Evolutionary conservation across 345 rosid species (phyloP).

Genomic region (Melaleuca alternifolia): DNA sequence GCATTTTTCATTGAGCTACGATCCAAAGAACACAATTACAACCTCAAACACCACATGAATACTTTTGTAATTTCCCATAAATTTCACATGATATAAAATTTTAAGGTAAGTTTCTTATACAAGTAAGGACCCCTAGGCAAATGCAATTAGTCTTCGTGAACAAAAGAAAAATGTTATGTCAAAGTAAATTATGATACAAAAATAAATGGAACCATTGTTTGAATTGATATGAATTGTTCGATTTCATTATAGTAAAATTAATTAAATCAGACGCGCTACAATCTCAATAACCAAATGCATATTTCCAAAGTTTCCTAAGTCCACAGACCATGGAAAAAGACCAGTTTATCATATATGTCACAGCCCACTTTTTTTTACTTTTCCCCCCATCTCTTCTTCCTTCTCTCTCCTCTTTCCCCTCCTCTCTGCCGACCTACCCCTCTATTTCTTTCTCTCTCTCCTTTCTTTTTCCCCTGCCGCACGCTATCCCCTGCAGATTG

Average conservation of each 20-base stretch:
- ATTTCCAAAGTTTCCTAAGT: neutral
- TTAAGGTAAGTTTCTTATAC: neutral
- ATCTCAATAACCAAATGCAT: neutral
- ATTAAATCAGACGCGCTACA: neutral
- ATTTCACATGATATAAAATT: neutral
- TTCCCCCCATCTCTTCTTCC: no score
- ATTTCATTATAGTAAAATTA: no score
- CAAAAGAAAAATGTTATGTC: neutral
- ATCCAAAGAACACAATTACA: neutral
- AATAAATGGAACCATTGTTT: neutral
- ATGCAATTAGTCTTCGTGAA: neutral
- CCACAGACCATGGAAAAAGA: no score
- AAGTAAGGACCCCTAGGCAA: neutral
- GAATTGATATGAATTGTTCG: neutral
- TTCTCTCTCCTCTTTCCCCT: no score
- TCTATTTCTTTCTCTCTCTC: no score
- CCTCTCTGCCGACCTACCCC: no score
- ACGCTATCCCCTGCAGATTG: no score
- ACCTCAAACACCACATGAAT: neutral
- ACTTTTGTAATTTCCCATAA: neutral
- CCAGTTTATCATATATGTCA: no score
- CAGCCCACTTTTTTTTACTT: no score
- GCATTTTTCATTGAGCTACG: neutral
- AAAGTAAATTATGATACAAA: no score
- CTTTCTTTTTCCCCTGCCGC: no score